A percentile compares a stretch with the other conserved stretches of the same genome.
These are phyloP conservation scores for Bretziella fagacearum DNA, from an alignment of 2,329 filamentous ascomycete species.

Conservation along the genomic window DNA sequence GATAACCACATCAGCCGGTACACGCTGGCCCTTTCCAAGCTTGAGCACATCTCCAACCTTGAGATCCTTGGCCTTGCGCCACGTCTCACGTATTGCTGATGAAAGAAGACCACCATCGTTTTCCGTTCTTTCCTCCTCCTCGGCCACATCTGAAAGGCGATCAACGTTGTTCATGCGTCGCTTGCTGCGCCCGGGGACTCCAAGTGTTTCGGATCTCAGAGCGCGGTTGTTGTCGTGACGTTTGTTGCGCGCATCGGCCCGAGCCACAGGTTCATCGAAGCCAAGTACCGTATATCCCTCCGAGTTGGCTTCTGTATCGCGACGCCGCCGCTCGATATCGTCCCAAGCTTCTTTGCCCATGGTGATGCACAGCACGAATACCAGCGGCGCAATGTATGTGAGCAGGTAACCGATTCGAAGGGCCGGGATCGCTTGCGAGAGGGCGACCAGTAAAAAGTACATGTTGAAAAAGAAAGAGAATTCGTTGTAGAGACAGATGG, in stretches of 20 bases:
- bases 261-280: slow-evolving; percentile 42
- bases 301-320: slow-evolving; percentile 88
- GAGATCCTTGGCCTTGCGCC: slow-evolving; percentile 70
- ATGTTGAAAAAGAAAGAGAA: slow-evolving; percentile 99
- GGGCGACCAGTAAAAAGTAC: slow-evolving; percentile 88
- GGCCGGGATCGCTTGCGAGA: slow-evolving; percentile 82
- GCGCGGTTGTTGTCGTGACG: slow-evolving; percentile 16
- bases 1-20: slow-evolving; percentile 88
- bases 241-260: slow-evolving; percentile 19
- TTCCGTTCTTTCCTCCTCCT: slow-evolving; percentile 45
- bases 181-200: slow-evolving; percentile 10
- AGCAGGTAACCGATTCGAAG: slow-evolving; percentile 86
- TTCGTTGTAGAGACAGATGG: slow-evolving; percentile 90
- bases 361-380: slow-evolving; percentile 81
- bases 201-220: slow-evolving; percentile 29
- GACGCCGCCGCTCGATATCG: slow-evolving; percentile 67
- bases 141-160: slow-evolving; percentile 45
- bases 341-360: slow-evolving; percentile 92
- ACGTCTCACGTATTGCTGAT: slow-evolving; percentile 44
- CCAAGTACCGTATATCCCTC: slow-evolving; percentile 68
- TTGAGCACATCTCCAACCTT: slow-evolving; percentile 94
- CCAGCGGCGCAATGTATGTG: slow-evolving; percentile 83
- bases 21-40: slow-evolving; percentile 75
- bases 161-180: slow-evolving; percentile 17
- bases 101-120: slow-evolving; percentile 28